Percentiles rank a stretch among this genome's conserved stretches.
Evolutionary conservation across 108 stramenopile species (phyloP).

Genomic region (Stephanodiscus triporus): DNA sequence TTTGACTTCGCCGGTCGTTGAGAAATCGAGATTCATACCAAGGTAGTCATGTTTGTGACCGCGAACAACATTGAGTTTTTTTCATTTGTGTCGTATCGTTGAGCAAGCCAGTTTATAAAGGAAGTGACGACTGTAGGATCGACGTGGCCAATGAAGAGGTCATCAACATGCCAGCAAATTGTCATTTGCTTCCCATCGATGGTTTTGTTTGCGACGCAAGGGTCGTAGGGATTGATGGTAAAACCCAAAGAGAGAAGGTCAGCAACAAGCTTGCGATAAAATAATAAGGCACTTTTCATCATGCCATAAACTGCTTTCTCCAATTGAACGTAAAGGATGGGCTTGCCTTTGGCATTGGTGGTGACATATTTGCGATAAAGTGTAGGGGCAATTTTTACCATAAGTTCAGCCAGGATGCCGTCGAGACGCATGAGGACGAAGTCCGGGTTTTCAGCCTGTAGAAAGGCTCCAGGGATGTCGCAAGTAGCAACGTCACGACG

Average conservation of each 20-base stretch:
- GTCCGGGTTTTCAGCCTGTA: conserved; percentile 39
- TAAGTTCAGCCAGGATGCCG: neutral
- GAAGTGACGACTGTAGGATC: conserved; percentile 20
- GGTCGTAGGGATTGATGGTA: no score
- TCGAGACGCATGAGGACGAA: neutral
- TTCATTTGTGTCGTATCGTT: conserved; percentile 33
- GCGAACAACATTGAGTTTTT: conserved; percentile 25
- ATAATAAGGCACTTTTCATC: conserved; percentile 30
- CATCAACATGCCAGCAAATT: neutral
- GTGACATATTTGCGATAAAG: conserved; percentile 12
- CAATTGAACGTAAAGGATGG: conserved; percentile 29
- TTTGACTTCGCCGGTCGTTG: no score
- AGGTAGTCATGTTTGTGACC: conserved; percentile 32
- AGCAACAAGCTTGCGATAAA: conserved; percentile 29
- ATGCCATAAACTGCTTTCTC: conserved; percentile 55
- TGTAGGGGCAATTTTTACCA: conserved; percentile 27
- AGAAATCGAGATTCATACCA: neutral
- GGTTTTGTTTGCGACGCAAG: conserved; percentile 25
- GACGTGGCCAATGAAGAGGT: conserved; percentile 2
- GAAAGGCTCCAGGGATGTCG: conserved; percentile 46
- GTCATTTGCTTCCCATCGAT: conserved; percentile 47
- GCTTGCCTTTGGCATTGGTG: conserved; percentile 20
- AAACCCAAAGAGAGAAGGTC: no score
- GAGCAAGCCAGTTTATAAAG: conserved; percentile 13
- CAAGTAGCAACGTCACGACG: conserved; percentile 23